Base-by-base conservation (phyloP, 352 stramenopile genomes). In the Phytophthora citricola region DNA sequence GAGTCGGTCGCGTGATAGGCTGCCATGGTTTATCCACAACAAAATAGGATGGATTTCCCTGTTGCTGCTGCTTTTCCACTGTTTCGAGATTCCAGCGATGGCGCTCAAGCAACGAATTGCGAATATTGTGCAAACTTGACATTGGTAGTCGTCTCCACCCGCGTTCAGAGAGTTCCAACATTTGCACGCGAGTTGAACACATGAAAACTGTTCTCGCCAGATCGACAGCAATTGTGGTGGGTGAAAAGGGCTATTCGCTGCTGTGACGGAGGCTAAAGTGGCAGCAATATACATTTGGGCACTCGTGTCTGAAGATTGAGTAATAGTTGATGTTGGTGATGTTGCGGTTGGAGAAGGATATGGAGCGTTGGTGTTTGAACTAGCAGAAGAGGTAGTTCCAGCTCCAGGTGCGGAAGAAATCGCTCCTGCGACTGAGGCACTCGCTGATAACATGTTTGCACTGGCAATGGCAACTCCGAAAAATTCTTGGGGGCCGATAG, bases 401-500 rank as follows among this genome's bases (percentile, higher is more conserved):
- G 55, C 40, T 51, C 43, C 24, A 48, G 24, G 9, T 22, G 34
- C 14, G 3, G 67, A 57, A 34, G 50, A n/a, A 22, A 59, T 62
- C 7, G 50, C 38, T n/a, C 38, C 51, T 22, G 43, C 17, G 3
- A 59, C 47, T 3, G 52, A 49, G 5, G 54, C 15, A 24, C 36
- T 51, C 7, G 41, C 5, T 57, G 63, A 8, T 32, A 63, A 40
- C 20, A 75, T 66, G 27, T 75, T 88, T 5, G 67, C 69, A 10
- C 61, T 77, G 0, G 76, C 69, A 22, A 91, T 79, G 3, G 76
- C 69, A 15, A 87, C 66, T 0, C 79, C 81, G 34, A 92, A 92
- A 59, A 90, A 87, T 43, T 91, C 81, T 39, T 87, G 80, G 0
- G 78, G 67, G n/a, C 84, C 76, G 24, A 92, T 92, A 5, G 84